phyloP scores from a whole-genome alignment of 768 basidiomycete genomes.

The Cyclocybe cylindracea region DNA sequence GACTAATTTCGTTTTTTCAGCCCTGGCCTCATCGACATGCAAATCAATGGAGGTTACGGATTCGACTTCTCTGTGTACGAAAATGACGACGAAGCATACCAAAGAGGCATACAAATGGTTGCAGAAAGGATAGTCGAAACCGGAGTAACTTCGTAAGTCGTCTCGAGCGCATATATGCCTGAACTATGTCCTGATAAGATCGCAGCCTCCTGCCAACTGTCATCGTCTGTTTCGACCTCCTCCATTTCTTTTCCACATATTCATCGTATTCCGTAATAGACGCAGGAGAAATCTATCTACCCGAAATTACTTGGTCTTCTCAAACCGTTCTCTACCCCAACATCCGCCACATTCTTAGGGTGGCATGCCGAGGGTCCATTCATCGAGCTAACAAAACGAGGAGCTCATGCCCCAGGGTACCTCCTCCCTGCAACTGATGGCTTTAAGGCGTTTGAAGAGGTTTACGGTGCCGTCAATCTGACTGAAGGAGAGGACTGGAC shows the following conservation, averaged over 20 bases:
- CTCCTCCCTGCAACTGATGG: slow-evolving; percentile 65
- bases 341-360: slow-evolving; percentile 75
- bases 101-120: slow-evolving; percentile 64
- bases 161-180: not conserved
- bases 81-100: slow-evolving; percentile 67
- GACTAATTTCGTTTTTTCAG: slow-evolving; percentile 32
- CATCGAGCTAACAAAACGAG: slow-evolving; percentile 78
- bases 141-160: slow-evolving; percentile 80
- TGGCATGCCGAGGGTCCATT: slow-evolving; percentile 95
- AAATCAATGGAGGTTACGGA: slow-evolving; percentile 88
- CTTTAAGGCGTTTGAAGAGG: slow-evolving; percentile 66
- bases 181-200: slow-evolving; percentile 16
- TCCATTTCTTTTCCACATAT: not conserved
- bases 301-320: slow-evolving; percentile 70
- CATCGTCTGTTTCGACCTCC: slow-evolving; percentile 50
- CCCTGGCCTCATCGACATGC: slow-evolving; percentile 85
- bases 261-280: slow-evolving; percentile 40
- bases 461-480: slow-evolving; percentile 72
- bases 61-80: slow-evolving; percentile 88
- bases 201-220: slow-evolving; percentile 63
- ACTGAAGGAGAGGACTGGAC: slow-evolving; percentile 68
- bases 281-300: slow-evolving; percentile 76
- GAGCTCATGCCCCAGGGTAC: slow-evolving; percentile 75
- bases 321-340: slow-evolving; percentile 62
- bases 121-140: slow-evolving; percentile 82